Conservation (phyloP, 768 basidiomycete species). For the Lactarius psammicola region DNA sequence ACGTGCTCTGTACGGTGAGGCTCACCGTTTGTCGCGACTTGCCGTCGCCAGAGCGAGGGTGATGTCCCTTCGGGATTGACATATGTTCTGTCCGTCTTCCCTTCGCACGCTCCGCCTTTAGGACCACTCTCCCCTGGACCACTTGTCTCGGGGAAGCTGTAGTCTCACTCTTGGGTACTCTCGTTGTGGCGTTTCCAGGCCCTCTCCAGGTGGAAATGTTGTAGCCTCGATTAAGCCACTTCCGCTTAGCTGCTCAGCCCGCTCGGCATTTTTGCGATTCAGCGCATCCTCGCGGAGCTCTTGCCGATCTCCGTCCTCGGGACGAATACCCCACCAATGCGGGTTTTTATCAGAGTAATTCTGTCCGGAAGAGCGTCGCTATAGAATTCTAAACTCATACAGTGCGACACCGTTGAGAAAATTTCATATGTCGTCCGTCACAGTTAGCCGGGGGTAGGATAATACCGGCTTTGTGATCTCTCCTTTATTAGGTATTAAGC, state of each 20-base stretch:
- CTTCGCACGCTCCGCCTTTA: too few species aligned
- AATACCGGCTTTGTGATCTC: neutral
- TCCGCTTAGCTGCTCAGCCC: neutral
- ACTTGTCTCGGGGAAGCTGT: neutral
- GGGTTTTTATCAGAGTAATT: neutral
- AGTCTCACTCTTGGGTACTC: neutral
- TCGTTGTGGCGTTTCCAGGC: neutral
- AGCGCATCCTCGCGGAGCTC: neutral
- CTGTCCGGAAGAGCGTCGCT: neutral
- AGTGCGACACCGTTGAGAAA: neutral
- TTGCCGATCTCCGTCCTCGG: slow-evolving; percentile 5
- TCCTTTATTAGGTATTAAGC: neutral
- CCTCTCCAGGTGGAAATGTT: neutral
- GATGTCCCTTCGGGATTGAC: too few species aligned
- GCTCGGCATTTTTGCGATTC: neutral
- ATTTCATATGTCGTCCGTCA: neutral
- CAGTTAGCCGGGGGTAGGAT: neutral
- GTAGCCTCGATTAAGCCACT: neutral
- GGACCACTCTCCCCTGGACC: too few species aligned
- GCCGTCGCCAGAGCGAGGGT: too few species aligned
- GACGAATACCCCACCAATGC: neutral
- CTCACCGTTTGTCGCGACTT: too few species aligned
- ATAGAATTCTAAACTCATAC: neutral
- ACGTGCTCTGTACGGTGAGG: too few species aligned
- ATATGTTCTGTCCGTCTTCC: too few species aligned